These are phyloP conservation scores for Hypholoma fasciculare DNA, from an alignment of 768 basidiomycete species.

Conservation along the genomic window DNA sequence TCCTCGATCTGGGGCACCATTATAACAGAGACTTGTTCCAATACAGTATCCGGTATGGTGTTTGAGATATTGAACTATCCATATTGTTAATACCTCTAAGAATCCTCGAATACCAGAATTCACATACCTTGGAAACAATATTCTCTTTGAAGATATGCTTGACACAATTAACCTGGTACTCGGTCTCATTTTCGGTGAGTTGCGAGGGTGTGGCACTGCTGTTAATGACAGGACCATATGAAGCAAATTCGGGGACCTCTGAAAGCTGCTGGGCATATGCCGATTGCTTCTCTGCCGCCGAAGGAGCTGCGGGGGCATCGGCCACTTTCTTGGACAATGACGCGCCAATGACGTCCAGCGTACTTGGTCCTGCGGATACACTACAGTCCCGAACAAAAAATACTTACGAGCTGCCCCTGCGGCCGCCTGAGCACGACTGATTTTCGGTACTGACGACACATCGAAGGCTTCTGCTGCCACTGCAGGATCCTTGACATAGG, in stretches of 20 bases:
- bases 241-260: conserved; percentile 81
- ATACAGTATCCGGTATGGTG: conserved; percentile 91
- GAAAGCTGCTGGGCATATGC: conserved; percentile 84
- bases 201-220: conserved; percentile 78
- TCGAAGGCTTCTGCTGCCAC: conserved; percentile 81
- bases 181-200: conserved; percentile 95
- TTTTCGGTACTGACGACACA: conserved; percentile 82
- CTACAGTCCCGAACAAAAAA: not conserved
- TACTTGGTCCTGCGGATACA: conserved; percentile 67
- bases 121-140: conserved; percentile 88
- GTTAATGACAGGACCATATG: conserved; percentile 85
- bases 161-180: conserved; percentile 95
- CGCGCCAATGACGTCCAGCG: conserved; percentile 80
- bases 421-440: conserved; percentile 90
- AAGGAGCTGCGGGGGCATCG: conserved; percentile 69
- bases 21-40: conserved; percentile 92
- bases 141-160: conserved; percentile 97
- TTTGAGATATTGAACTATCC: conserved; percentile 94
- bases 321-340: conserved; percentile 60
- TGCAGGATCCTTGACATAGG: conserved; percentile 84
- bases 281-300: conserved; percentile 86
- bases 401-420: conserved; percentile 83
- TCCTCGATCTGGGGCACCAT: conserved; percentile 84
- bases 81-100: not conserved
- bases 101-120: not conserved